phyloP scores from a whole-genome alignment of 2,329 filamentous ascomycete genomes.

The Fusarium sambucinum region DNA sequence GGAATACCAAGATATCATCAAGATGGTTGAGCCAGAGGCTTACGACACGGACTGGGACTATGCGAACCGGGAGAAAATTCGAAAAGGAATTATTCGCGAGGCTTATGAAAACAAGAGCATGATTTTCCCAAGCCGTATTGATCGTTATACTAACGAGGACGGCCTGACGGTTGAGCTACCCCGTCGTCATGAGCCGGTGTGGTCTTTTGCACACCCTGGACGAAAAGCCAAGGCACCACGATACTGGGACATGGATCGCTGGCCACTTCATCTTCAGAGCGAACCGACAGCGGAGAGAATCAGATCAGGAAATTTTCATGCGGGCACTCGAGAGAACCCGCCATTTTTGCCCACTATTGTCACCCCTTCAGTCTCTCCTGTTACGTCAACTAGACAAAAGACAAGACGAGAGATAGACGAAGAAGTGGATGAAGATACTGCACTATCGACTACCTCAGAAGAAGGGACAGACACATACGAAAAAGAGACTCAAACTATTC shows the following conservation, averaged over 20 bases:
- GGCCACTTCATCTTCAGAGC: constrained; percentile 59
- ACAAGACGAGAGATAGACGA: background rate
- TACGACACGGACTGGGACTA: background rate
- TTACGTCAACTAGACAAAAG: background rate
- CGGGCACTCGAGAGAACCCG: background rate
- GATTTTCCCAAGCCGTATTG: constrained; percentile 55
- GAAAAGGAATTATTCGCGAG: constrained; percentile 59
- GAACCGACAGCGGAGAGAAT: constrained; percentile 43
- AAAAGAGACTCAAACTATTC: background rate
- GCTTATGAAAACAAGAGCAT: constrained; percentile 57
- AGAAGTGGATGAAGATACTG: background rate
- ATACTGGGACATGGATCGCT: constrained; percentile 62
- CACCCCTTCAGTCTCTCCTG: background rate
- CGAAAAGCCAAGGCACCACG: constrained; percentile 32
- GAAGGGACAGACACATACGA: constrained; percentile 3
- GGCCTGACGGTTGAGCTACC: constrained; percentile 28
- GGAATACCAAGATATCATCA: constrained; percentile 49
- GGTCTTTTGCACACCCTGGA: constrained; percentile 50
- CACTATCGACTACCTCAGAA: background rate
- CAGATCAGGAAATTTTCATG: background rate
- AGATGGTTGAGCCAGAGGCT: constrained; percentile 49
- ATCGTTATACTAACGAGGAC: constrained; percentile 38
- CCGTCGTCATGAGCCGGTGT: constrained; percentile 49
- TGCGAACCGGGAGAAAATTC: constrained; percentile 48
- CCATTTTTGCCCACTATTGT: background rate